Conservation (phyloP, 106 monocot genomes). For the Dendrobium catenatum region DNA sequence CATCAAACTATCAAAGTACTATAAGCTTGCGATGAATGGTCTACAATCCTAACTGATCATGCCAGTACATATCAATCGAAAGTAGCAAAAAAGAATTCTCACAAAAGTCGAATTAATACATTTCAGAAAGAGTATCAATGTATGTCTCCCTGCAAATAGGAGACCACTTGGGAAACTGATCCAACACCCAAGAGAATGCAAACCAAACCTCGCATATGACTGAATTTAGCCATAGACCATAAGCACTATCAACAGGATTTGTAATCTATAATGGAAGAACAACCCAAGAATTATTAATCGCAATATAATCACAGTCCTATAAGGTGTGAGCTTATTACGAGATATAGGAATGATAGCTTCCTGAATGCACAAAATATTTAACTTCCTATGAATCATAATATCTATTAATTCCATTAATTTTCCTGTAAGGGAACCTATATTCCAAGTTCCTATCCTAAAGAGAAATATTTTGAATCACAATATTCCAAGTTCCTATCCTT, state of each 20-base stretch:
- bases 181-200: slow-evolving; percentile 91
- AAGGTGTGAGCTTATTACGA: slow-evolving; percentile 81
- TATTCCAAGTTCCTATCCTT: no score
- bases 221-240: slow-evolving; percentile 88
- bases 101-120: slow-evolving; percentile 31
- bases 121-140: slow-evolving; percentile 60
- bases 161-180: slow-evolving; percentile 97
- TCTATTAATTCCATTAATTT: no score
- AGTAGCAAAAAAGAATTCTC: background rate
- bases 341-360: slow-evolving; percentile 57
- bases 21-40: background rate
- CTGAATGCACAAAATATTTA: no score
- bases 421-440: no score
- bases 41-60: background rate
- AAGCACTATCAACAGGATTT: slow-evolving; percentile 89
- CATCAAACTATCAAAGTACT: background rate
- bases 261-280: slow-evolving; percentile 96
- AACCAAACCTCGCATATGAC: slow-evolving; percentile 98
- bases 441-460: no score
- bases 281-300: slow-evolving; percentile 83
- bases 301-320: slow-evolving; percentile 84
- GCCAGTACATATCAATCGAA: background rate
- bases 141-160: slow-evolving; percentile 80
- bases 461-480: no score
- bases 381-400: no score